These are phyloP conservation scores for Moesziomyces antarcticus DNA, from an alignment of 1,284 basidiomycete species.

Conservation along the genomic window DNA sequence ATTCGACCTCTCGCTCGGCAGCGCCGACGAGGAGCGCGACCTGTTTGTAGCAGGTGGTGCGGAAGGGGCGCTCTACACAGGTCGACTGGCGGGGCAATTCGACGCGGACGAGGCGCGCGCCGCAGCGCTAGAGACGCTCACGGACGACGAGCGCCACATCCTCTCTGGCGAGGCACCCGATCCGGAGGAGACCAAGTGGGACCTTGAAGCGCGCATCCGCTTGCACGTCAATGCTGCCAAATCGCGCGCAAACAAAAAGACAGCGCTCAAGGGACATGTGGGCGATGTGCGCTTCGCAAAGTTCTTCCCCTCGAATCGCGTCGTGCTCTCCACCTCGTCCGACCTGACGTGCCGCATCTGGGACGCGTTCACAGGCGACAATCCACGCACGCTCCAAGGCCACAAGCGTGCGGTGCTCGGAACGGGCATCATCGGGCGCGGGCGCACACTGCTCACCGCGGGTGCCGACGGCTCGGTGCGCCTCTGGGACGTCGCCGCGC, in stretches of 20 bases:
- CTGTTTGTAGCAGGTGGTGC: conserved; percentile 49
- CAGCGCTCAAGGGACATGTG: conserved; percentile 51
- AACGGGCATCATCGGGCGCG: conserved; percentile 75
- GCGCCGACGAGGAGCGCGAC: conserved; percentile 24
- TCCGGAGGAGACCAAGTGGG: conserved; percentile 30
- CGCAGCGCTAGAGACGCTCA: conserved; percentile 12
- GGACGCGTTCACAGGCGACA: conserved; percentile 70
- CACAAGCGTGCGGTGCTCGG: conserved; percentile 75
- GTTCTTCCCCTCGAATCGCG: conserved; percentile 63
- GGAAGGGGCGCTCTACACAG: conserved; percentile 45
- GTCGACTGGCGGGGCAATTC: conserved; percentile 6
- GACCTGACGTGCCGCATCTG: conserved; percentile 76
- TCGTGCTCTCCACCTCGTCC: conserved; percentile 74
- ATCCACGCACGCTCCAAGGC: conserved; percentile 75
- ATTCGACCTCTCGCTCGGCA: conserved; percentile 38
- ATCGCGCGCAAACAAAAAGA: conserved; percentile 18
- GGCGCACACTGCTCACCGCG: conserved; percentile 74
- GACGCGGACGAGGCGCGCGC: conserved; percentile 12
- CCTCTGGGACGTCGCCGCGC: conserved; percentile 78
- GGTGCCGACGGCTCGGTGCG: conserved; percentile 78
- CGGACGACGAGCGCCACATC: conserved; percentile 17
- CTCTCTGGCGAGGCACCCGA: conserved; percentile 18
- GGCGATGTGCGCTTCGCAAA: conserved; percentile 54
- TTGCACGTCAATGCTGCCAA: conserved; percentile 24
- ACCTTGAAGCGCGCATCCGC: conserved; percentile 34